Conservation (phyloP, 2,329 filamentous ascomycete species). For the Xylaria digitata region DNA sequence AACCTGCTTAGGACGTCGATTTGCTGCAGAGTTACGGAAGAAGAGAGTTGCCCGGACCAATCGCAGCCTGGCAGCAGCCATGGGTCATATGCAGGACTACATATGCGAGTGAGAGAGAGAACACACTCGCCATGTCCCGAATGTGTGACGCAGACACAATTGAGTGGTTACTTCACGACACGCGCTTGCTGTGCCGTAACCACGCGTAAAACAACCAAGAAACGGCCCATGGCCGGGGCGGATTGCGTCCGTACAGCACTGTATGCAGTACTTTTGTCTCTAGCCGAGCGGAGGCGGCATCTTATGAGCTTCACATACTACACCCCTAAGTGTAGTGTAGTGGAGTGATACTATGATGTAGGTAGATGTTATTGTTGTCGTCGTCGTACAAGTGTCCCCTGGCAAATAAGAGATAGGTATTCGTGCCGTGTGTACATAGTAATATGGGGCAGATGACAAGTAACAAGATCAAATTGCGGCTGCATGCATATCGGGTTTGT, state of each 20-base stretch:
- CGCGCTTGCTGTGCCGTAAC: conserved; percentile 35
- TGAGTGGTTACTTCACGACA: conserved; percentile 27
- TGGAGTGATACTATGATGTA: neutral
- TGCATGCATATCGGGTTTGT: conserved; percentile 24
- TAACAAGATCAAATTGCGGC: conserved; percentile 9
- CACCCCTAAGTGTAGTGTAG: neutral
- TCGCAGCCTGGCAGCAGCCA: conserved; percentile 7
- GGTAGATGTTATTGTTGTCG: too few species aligned
- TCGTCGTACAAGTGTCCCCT: neutral
- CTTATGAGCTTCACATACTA: neutral
- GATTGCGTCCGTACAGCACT: neutral
- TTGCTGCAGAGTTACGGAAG: conserved; percentile 24
- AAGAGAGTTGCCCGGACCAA: conserved; percentile 30
- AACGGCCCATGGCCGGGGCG: neutral
- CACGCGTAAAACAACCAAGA: conserved; percentile 14
- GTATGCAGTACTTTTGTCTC: neutral
- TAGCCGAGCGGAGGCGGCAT: neutral
- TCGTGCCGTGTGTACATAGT: conserved; percentile 1
- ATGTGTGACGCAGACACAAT: conserved; percentile 3
- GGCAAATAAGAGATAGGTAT: neutral
- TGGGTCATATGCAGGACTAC: conserved; percentile 30
- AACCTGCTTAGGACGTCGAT: conserved; percentile 20
- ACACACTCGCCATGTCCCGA: conserved; percentile 1
- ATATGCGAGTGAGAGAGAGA: conserved; percentile 8
- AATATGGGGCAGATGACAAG: neutral